Evolutionary conservation across 352 stramenopile species (phyloP), one percentile per base, ranked within the genome.

Genomic region (Phytophthora palmivora): DNA sequence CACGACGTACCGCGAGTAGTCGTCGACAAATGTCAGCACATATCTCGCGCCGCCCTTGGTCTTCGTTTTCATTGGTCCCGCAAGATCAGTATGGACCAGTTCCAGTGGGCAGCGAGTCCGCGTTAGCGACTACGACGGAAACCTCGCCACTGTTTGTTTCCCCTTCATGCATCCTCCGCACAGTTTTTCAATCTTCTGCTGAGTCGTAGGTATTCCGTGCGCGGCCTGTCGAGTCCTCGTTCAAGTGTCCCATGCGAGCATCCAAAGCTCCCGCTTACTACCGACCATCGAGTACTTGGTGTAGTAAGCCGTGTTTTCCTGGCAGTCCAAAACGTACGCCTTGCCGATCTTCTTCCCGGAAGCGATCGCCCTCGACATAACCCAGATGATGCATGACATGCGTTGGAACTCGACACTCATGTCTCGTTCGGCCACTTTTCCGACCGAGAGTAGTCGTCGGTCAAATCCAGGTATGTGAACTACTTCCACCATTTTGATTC

Each of bases 381-480:
- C 37, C 50, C 42, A 56, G 16, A 74, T 70, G 26, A 32, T 12
- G 18, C 50, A 66, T 4, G 38, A 58, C 10, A 14, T 28, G 2
- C 6, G 24, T 18, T 49, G 39, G 18, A 70, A 64, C 34, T 76
- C 56, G 4, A 60, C 47, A 53, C 6, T 57, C 59, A 3, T 32
- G 26, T 32, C 26, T 32, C 26, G n/a, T 32, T 30, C 6, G 16
- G 4, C 32, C 22, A 71, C 47, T 30, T 67, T 70, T 21, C 45
- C 8, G 16, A 74, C 16, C 1, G 58, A 69, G 19, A 74, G 45
- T 14, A 74, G 19, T 6, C 36, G 52, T 42, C 41, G 39, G 37
- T 69, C 52, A 10, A 74, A 32, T 28, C 45, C 55, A 11, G 65
- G 58, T 19, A 74, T 64, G 45, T 62, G 24, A 0, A 69, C n/a